These are phyloP conservation scores for Arthrobotrys sphaeroides DNA, from an alignment of 2,329 filamentous ascomycete species.

Conservation along the genomic window DNA sequence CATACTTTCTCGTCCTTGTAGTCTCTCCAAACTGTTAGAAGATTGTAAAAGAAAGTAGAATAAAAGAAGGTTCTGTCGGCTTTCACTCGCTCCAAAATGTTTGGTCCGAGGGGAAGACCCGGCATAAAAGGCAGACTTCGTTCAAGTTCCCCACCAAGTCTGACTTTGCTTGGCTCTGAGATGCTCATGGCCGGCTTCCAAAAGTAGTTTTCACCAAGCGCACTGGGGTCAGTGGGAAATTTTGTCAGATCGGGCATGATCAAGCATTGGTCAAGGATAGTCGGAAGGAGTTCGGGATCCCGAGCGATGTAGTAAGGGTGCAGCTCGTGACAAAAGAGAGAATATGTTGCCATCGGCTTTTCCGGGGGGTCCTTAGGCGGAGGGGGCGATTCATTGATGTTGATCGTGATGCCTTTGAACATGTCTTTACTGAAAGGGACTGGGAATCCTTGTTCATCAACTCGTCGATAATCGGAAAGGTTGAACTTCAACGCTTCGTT, in stretches of 20 bases:
- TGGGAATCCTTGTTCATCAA: slow-evolving; percentile 33
- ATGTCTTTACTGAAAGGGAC: slow-evolving; percentile 21
- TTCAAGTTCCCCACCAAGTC: slow-evolving; percentile 14
- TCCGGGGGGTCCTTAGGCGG: neutral
- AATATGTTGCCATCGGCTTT: slow-evolving; percentile 23
- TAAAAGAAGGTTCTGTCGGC: slow-evolving; percentile 50
- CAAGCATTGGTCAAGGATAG: slow-evolving; percentile 22
- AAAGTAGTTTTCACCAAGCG: slow-evolving; percentile 39
- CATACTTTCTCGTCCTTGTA: slow-evolving; percentile 46
- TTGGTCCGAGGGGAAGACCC: slow-evolving; percentile 28
- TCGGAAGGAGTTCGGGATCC: slow-evolving; percentile 9
- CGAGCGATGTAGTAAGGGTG: slow-evolving; percentile 41
- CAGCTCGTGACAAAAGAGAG: slow-evolving; percentile 41
- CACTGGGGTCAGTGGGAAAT: slow-evolving; percentile 15
- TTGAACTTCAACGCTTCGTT: slow-evolving; percentile 2
- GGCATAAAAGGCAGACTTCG: slow-evolving; percentile 16
- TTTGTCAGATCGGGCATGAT: slow-evolving; percentile 26
- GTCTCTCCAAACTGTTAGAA: slow-evolving; percentile 39
- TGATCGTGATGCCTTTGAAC: slow-evolving; percentile 39
- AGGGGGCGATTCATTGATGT: slow-evolving; percentile 5
- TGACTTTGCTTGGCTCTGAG: slow-evolving; percentile 21
- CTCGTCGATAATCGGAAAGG: slow-evolving; percentile 25
- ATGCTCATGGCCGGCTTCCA: slow-evolving; percentile 47
- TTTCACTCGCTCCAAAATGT: slow-evolving; percentile 32
- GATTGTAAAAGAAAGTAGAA: slow-evolving; percentile 39